A percentile compares a stretch with the other conserved stretches of the same genome.
phyloP scores from a whole-genome alignment of 2,329 filamentous ascomycete genomes.

The Calcarisporium arbuscula region DNA sequence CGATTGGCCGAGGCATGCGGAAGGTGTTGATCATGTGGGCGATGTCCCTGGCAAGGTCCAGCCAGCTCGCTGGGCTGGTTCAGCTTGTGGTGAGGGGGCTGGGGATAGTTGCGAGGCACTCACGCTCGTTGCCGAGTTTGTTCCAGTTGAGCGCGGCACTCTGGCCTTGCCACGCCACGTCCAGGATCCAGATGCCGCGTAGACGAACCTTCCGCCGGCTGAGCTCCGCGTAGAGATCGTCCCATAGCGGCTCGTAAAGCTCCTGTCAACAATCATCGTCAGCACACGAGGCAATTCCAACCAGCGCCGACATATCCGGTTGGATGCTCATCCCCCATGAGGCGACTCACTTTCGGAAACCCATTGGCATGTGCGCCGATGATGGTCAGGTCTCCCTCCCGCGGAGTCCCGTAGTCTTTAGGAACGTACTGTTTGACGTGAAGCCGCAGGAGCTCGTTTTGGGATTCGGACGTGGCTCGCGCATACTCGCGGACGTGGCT shows the following conservation, averaged over 20 bases:
- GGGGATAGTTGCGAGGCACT: slow-evolving; percentile 18
- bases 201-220: slow-evolving; percentile 60
- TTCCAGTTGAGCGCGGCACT: slow-evolving; percentile 73
- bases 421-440: slow-evolving; percentile 87
- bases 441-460: slow-evolving; percentile 68
- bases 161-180: slow-evolving; percentile 78
- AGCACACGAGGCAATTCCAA: too few species aligned
- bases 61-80: slow-evolving; percentile 62
- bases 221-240: slow-evolving; percentile 63
- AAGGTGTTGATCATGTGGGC: slow-evolving; percentile 81
- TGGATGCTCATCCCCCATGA: too few species aligned
- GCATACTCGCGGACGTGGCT: slow-evolving; percentile 81
- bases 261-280: too few species aligned
- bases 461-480: slow-evolving; percentile 61
- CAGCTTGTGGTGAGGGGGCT: not conserved
- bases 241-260: slow-evolving; percentile 88
- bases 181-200: slow-evolving; percentile 81
- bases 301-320: too few species aligned
- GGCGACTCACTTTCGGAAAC: slow-evolving; percentile 67
- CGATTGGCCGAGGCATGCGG: slow-evolving; percentile 69
- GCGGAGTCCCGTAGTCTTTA: slow-evolving; percentile 58
- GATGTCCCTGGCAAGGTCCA: slow-evolving; percentile 78
- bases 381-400: slow-evolving; percentile 74
- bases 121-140: slow-evolving; percentile 77
- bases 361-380: slow-evolving; percentile 86